These are phyloP conservation scores for Populus euphratica DNA, from an alignment of 345 rosid species.

Conservation along the genomic window DNA sequence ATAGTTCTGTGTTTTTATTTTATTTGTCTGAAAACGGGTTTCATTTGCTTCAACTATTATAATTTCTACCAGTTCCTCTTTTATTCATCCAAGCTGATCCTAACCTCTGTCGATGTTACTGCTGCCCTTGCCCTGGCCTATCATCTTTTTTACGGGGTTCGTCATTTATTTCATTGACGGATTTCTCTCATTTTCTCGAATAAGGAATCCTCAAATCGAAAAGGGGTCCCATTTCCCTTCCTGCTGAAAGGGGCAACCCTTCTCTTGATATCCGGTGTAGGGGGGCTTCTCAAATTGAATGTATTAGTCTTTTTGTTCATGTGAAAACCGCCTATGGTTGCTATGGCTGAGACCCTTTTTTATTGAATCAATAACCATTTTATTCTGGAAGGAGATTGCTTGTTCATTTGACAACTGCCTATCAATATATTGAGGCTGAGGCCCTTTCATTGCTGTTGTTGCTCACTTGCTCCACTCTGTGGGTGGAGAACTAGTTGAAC, in stretches of 20 bases:
- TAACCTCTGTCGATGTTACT: background rate
- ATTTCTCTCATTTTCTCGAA: no score
- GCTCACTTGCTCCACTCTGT: no score
- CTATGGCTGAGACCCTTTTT: background rate
- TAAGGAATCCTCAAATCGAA: no score
- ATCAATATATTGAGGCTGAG: no score
- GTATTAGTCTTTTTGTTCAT: conserved; percentile 5
- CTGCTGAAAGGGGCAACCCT: no score
- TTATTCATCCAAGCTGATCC: background rate
- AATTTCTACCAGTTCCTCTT: background rate
- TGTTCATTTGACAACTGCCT: background rate
- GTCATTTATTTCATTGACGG: no score
- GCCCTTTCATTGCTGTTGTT: no score
- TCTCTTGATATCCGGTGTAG: no score
- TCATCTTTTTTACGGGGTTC: background rate
- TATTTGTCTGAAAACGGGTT: background rate
- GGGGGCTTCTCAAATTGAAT: background rate
- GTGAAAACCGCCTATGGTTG: conserved; percentile 3
- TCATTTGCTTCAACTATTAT: background rate
- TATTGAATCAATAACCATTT: conserved; percentile 5
- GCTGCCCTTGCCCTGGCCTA: background rate
- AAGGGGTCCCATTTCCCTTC: conserved; percentile 4
- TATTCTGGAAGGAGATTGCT: background rate
- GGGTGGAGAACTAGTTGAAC: no score
- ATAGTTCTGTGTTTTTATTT: no score